Evolutionary conservation across 169 alveolate species (phyloP).

Genomic region (Babesia sp.): DNA sequence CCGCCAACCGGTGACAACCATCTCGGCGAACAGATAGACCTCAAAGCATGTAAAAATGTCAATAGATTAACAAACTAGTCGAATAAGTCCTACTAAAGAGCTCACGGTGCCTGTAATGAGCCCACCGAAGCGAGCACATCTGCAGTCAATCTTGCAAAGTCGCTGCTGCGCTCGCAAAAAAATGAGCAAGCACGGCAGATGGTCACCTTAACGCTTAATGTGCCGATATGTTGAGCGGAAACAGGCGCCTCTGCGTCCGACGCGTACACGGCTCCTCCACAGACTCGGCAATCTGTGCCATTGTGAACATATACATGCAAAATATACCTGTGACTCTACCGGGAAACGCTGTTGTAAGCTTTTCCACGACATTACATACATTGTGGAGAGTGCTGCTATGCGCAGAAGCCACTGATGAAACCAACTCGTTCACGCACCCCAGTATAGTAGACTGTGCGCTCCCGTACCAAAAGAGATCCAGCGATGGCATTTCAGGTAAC

Average conservation of each 20-base stretch:
- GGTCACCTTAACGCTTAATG: slow-evolving; percentile 5
- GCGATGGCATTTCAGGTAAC: slow-evolving; percentile 3
- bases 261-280: slow-evolving; percentile 39
- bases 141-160: slow-evolving; percentile 6
- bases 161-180: slow-evolving; percentile 12
- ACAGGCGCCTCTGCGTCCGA: slow-evolving; percentile 27
- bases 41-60: not conserved
- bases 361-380: slow-evolving; percentile 47
- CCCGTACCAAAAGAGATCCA: slow-evolving; percentile 34
- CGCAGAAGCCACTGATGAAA: slow-evolving; percentile 1
- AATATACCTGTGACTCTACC: not conserved
- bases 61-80: not conserved
- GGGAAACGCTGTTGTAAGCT: slow-evolving; percentile 16
- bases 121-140: slow-evolving; percentile 9
- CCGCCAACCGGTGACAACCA: slow-evolving; percentile 24
- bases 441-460: slow-evolving; percentile 20
- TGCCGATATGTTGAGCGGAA: not conserved
- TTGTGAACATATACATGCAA: not conserved
- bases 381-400: slow-evolving; percentile 50
- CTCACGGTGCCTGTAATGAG: not conserved
- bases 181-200: slow-evolving; percentile 11
- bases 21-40: not conserved
- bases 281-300: slow-evolving; percentile 36
- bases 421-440: slow-evolving; percentile 44
- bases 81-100: not conserved